phyloP scores from a whole-genome alignment of 2,329 filamentous ascomycete genomes.

The Fusarium aywerte region DNA sequence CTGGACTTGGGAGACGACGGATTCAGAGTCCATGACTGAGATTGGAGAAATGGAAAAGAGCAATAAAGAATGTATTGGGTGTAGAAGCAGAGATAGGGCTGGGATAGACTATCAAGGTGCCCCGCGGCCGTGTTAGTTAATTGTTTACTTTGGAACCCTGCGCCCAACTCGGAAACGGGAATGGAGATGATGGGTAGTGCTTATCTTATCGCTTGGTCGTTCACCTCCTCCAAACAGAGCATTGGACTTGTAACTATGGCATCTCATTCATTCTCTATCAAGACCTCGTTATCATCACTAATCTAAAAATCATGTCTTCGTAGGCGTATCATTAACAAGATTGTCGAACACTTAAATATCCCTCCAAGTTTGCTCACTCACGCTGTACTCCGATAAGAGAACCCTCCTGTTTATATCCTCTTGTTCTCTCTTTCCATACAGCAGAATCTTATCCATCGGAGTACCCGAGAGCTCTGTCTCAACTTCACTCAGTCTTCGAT shows the following conservation, averaged over 20 bases:
- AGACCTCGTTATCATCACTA: background rate
- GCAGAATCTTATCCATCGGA: conserved; percentile 36
- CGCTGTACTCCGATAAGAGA: conserved; percentile 32
- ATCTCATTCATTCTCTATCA: background rate
- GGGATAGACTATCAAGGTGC: conserved; percentile 35
- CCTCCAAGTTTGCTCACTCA: conserved; percentile 22
- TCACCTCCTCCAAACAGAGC: background rate
- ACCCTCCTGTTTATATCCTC: conserved; percentile 10
- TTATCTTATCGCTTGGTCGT: conserved; percentile 28
- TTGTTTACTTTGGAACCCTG: conserved; percentile 32
- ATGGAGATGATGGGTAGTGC: conserved; percentile 1
- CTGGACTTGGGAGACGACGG: conserved; percentile 58
- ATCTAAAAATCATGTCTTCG: background rate
- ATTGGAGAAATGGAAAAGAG: background rate
- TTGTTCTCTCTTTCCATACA: conserved; percentile 31
- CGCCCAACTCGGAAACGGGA: conserved; percentile 9
- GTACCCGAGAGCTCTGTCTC: conserved; percentile 35
- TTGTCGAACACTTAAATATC: background rate
- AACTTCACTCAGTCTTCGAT: conserved; percentile 30
- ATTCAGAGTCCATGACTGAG: conserved; percentile 51
- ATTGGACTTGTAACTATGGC: background rate
- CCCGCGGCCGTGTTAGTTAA: conserved; percentile 29
- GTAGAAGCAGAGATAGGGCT: background rate
- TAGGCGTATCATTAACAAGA: background rate
- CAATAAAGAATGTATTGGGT: background rate